Percentiles rank a stretch among this genome's conserved stretches.
phyloP scores from a whole-genome alignment of 495 filamentous ascomycete genomes.

The Podospora comata region DNA sequence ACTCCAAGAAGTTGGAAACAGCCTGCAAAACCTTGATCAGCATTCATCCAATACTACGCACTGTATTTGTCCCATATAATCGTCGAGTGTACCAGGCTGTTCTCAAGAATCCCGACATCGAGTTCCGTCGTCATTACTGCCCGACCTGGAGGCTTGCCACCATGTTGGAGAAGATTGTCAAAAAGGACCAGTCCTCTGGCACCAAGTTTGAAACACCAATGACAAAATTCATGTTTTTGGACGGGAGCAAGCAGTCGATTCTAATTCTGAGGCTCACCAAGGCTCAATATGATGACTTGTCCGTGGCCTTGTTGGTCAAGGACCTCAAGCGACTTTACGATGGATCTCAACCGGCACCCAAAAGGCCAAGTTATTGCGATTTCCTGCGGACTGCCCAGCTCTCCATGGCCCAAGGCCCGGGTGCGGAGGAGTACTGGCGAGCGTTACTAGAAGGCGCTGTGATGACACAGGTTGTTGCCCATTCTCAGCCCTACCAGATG shows the following conservation, averaged over 20 bases:
- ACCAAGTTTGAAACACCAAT: slow-evolving; percentile 41
- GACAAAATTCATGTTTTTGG: slow-evolving; percentile 48
- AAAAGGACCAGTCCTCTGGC: slow-evolving; percentile 38
- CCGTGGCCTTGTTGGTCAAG: slow-evolving; percentile 40
- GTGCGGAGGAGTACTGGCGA: slow-evolving; percentile 43
- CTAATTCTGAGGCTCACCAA: slow-evolving; percentile 44
- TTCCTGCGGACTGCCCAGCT: slow-evolving; percentile 38
- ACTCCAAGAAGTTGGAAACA: slow-evolving; percentile 43
- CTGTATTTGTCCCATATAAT: slow-evolving; percentile 42
- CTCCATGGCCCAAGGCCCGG: slow-evolving; percentile 29
- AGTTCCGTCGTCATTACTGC: slow-evolving; percentile 42
- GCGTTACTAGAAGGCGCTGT: slow-evolving; percentile 39
- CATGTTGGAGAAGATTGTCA: slow-evolving; percentile 39
- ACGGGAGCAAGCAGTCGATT: slow-evolving; percentile 45
- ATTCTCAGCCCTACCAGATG: slow-evolving; percentile 36
- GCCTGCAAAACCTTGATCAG: slow-evolving; percentile 39
- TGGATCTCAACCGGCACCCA: slow-evolving; percentile 30
- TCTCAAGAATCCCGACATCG: slow-evolving; percentile 37
- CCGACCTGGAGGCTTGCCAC: slow-evolving; percentile 41
- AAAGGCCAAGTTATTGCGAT: slow-evolving; percentile 43
- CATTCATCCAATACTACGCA: slow-evolving; percentile 46
- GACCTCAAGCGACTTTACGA: slow-evolving; percentile 46
- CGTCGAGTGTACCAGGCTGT: slow-evolving; percentile 46
- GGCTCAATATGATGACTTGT: slow-evolving; percentile 47
- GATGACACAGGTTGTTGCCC: slow-evolving; percentile 44